Evolutionary conservation across 2,329 filamentous ascomycete genomes (phyloP).

Genomic region (Curvularia spicifera): DNA sequence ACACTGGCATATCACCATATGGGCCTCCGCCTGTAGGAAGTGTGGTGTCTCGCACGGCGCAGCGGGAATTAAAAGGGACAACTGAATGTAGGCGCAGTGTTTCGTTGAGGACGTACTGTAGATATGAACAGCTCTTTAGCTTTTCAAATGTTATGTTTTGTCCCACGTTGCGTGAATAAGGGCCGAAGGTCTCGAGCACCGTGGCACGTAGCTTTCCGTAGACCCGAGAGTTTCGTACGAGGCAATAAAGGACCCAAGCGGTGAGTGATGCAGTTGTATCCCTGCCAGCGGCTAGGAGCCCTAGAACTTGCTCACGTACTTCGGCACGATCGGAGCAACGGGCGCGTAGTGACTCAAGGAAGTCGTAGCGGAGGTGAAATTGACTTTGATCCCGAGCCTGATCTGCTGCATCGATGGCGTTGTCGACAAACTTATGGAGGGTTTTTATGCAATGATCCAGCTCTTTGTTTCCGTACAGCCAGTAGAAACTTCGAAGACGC

Average conservation of each 20-base stretch:
- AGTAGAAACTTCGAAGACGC: slow-evolving; percentile 11
- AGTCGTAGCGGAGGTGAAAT: slow-evolving; percentile 7
- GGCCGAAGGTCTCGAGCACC: slow-evolving; percentile 46
- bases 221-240: slow-evolving; percentile 37
- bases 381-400: slow-evolving; percentile 5
- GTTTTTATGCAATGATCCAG: slow-evolving; percentile 6
- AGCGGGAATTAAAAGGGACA: slow-evolving; percentile 33
- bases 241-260: slow-evolving; percentile 52
- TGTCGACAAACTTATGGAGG: slow-evolving; percentile 9
- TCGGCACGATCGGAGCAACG: slow-evolving; percentile 9
- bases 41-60: slow-evolving; percentile 30
- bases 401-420: slow-evolving; percentile 10
- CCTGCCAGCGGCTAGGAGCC: slow-evolving; percentile 60
- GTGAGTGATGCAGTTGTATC: slow-evolving; percentile 56
- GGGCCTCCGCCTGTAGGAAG: slow-evolving; percentile 39
- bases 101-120: slow-evolving; percentile 35
- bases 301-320: slow-evolving; percentile 52
- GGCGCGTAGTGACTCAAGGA: slow-evolving; percentile 9
- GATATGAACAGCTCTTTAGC: slow-evolving; percentile 21
- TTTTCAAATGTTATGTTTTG: slow-evolving; percentile 15
- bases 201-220: slow-evolving; percentile 48
- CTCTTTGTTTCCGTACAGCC: slow-evolving; percentile 11
- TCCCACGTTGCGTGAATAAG: slow-evolving; percentile 19
- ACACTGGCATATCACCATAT: slow-evolving; percentile 31
- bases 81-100: slow-evolving; percentile 30